phyloP scores from a whole-genome alignment of 2,329 filamentous ascomycete genomes.

The Trichothecium sympodiale region DNA sequence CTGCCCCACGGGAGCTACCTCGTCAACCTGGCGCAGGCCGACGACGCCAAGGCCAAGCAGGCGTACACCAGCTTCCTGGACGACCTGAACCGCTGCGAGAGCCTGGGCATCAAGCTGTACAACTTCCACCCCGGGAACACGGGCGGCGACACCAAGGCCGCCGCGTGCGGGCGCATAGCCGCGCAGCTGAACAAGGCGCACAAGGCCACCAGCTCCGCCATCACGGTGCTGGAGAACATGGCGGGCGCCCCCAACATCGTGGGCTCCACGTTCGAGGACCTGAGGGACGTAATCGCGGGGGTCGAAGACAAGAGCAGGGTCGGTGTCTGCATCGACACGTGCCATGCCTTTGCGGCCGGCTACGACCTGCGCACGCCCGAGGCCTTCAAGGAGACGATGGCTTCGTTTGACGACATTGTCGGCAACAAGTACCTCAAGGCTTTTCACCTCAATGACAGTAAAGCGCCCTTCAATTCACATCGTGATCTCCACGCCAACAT shows the following conservation, averaged over 20 bases:
- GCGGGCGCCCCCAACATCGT: constrained; percentile 81
- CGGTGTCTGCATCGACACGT: constrained; percentile 93
- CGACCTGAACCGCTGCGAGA: constrained; percentile 75
- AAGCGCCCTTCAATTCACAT: constrained; percentile 71
- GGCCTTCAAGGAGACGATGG: constrained; percentile 62
- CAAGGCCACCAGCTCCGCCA: constrained; percentile 59
- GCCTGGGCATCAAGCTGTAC: constrained; percentile 80
- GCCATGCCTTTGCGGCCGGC: constrained; percentile 88
- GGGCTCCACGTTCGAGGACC: constrained; percentile 74
- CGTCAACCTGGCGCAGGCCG: constrained; percentile 84
- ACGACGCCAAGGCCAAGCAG: constrained; percentile 69
- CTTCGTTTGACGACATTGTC: constrained; percentile 65
- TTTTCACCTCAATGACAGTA: constrained; percentile 91
- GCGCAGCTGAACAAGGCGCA: constrained; percentile 74
- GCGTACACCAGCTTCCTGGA: constrained; percentile 81
- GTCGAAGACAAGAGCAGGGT: constrained; percentile 75
- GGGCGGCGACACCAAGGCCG: constrained; percentile 52
- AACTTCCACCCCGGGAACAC: constrained; percentile 94
- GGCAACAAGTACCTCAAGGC: constrained; percentile 73
- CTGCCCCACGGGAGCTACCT: constrained; percentile 94
- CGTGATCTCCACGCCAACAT: constrained; percentile 94
- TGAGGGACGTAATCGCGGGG: constrained; percentile 70
- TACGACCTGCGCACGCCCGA: constrained; percentile 75
- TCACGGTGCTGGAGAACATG: constrained; percentile 92
- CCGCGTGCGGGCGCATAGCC: constrained; percentile 70